phyloP scores from a whole-genome alignment of 139 green algal species.

The Closterium sp. region DNA sequence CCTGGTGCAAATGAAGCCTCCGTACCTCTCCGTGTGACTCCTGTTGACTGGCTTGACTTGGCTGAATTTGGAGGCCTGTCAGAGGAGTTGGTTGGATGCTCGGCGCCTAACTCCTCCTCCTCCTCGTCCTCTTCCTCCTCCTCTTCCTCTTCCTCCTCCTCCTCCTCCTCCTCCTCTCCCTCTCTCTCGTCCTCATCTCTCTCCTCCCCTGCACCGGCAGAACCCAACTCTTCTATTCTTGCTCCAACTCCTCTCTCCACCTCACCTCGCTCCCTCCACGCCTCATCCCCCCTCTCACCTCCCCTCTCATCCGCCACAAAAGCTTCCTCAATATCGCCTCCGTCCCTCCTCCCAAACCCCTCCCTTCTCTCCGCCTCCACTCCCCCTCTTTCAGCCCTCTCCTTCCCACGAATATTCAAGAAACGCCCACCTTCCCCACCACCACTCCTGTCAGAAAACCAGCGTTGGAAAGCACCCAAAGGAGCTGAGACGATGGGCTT shows the following conservation, averaged over 20 bases:
- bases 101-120: neutral
- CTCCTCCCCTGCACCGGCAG: neutral
- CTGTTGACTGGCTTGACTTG: neutral
- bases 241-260: no score
- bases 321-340: neutral
- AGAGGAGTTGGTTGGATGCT: neutral
- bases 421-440: neutral
- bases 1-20: no score
- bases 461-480: no score
- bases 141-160: neutral
- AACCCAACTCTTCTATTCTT: no score
- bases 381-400: neutral
- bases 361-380: neutral
- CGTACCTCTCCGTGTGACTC: no score
- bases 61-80: no score
- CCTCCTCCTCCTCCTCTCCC: neutral
- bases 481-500: no score
- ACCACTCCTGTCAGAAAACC: neutral
- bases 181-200: neutral
- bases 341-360: neutral
- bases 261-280: neutral
- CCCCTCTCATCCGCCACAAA: neutral
- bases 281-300: neutral
- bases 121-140: neutral
- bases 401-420: neutral